phyloP scores from a whole-genome alignment of 176 grass and related monocot genomes.

The Avena sativa region DNA sequence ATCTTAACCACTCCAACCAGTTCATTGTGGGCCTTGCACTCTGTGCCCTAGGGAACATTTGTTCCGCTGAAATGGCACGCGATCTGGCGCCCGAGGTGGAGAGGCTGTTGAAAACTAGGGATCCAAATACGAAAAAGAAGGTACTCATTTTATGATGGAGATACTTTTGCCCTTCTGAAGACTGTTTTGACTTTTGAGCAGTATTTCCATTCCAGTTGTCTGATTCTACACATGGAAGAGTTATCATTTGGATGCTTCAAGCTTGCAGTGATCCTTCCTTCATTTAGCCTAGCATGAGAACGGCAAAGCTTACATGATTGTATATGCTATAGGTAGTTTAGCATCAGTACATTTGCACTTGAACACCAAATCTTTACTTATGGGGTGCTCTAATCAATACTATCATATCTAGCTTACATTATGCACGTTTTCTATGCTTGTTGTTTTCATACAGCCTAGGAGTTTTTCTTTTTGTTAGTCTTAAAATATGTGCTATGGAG shows the following conservation, averaged over 20 bases:
- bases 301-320: not conserved
- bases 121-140: conserved; percentile 98
- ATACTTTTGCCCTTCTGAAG: conserved; percentile 5
- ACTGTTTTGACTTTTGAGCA: not conserved
- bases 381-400: not conserved
- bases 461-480: not conserved
- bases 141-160: conserved; percentile 35
- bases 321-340: conserved; percentile 20
- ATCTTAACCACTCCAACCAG: conserved; percentile 99
- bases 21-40: conserved; percentile 97
- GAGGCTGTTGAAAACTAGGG: conserved; percentile 85
- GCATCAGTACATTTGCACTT: conserved; percentile 1
- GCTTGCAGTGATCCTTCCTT: not conserved
- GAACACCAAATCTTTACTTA: not conserved
- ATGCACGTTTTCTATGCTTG: not conserved
- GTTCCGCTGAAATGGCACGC: conserved; percentile 97
- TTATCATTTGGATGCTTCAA: conserved; percentile 9
- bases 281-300: not conserved
- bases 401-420: not conserved
- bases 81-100: conserved; percentile 97
- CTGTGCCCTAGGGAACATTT: conserved; percentile 98
- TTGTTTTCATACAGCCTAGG: not conserved
- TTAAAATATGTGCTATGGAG: conserved; percentile 21
- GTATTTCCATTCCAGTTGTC: conserved; percentile 2
- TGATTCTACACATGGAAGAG: not conserved